Base-by-base conservation (phyloP, 2,329 filamentous ascomycete species). In the Fusarium anthophilum region DNA sequence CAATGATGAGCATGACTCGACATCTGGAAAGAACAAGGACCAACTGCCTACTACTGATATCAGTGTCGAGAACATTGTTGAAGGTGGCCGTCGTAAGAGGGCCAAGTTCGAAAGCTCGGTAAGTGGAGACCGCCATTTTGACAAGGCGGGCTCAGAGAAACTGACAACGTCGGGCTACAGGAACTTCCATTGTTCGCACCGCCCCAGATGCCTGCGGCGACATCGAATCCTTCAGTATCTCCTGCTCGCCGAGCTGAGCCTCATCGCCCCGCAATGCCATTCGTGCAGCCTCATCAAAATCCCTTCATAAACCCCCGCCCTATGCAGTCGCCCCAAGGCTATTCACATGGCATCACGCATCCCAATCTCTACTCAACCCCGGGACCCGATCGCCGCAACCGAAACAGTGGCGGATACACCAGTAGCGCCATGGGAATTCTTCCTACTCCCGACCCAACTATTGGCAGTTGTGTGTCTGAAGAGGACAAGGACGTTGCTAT, bases 51-150 rank as follows among this genome's bases (percentile, higher is more conserved):
- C 94, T 81, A 97, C 96, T 22, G 96, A 99, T 78, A 99, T 99
- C 80, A 98, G 96, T 82, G 91, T 98, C 77, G 95, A 98, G 78
- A 99, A 99, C 82, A 98, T 99, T 83, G 93, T 99, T 70, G 96
- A 98, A 84, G 96, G 97, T 80, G 95, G 96, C 76, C 92, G 96
- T 83, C 92, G 96, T 81, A 98, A 98, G 87, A 91, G 95, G 80
- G 94, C 96, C 79, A 98, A 98, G 84, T 93, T 93, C 85, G 96
- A 98, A 83, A 98, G 96, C 86, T 98, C 96, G 84, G 96, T 98
- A 92, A 91, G 96, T 76, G 65, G 71, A 77, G 63, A 76, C 73
- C 61, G 72, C 70, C 69, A 69, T 75, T 75, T 75, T 70, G 65
- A 61, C 55, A 66, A 76, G 69, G 48, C 59, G 68, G 66, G 62